Conservation (phyloP, 2,329 filamentous ascomycete species). For the Neofusicoccum cordaticola region DNA sequence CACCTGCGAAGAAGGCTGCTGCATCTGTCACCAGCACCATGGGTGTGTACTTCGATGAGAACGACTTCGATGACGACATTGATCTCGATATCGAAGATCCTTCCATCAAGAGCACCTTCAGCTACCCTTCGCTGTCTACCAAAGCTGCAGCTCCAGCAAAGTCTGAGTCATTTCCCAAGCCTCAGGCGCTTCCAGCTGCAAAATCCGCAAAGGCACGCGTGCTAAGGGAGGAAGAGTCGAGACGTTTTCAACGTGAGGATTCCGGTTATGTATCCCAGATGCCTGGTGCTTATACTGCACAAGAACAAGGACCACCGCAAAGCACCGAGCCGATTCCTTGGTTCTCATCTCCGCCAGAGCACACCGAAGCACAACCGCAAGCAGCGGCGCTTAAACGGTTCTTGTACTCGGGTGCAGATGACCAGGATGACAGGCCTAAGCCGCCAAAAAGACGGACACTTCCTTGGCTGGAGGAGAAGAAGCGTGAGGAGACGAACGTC, state of each 20-base stretch:
- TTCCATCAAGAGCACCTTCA: conserved; percentile 43
- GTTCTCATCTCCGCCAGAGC: conserved; percentile 63
- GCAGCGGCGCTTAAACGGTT: conserved; percentile 14
- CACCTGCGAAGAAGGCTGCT: conserved; percentile 29
- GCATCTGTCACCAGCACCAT: conserved; percentile 31
- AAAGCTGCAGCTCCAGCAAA: background rate
- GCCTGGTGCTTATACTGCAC: background rate
- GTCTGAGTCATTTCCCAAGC: background rate
- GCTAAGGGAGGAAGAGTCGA: background rate
- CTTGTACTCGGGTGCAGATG: conserved; percentile 16
- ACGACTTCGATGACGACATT: conserved; percentile 84
- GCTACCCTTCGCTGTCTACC: conserved; percentile 40
- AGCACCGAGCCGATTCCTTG: conserved; percentile 65
- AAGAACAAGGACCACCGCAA: conserved; percentile 27
- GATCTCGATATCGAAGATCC: conserved; percentile 69
- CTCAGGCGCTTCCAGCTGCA: background rate
- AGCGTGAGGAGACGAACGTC: conserved; percentile 21
- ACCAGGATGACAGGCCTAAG: conserved; percentile 31
- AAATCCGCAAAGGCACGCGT: background rate
- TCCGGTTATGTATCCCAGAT: conserved; percentile 23
- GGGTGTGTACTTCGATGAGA: conserved; percentile 65
- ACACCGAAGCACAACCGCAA: conserved; percentile 35
- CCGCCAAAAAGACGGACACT: conserved; percentile 62
- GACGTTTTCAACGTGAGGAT: background rate
- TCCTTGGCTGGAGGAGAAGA: conserved; percentile 53